Base-by-base conservation (phyloP, 1,139 yeast genomes). In the Pichia inconspicua region DNA sequence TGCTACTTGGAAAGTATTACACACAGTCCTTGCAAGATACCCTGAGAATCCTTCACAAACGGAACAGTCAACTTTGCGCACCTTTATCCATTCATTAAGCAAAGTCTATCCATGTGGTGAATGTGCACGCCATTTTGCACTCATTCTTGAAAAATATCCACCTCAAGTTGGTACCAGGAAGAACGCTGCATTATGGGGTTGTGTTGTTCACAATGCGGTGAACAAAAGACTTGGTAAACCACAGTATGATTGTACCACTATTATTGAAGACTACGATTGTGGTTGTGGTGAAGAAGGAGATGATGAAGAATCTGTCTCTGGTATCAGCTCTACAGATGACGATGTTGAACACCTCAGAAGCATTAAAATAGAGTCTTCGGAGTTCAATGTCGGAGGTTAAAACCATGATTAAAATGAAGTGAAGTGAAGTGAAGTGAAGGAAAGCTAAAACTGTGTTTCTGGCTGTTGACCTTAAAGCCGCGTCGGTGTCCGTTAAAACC, bases 151-250 rank as follows among this genome's bases (percentile, higher is more conserved):
- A 47, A 73, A 83, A 58, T 80, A 72, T 59, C 98, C 98, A 1
- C 97, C 96, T 3, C 98, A 94, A 61, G 75, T 85, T 3, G 73
- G 79, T 9, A 75, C 84, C 22, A 74, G 96, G 50, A 81, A 82
- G 54, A 77, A 80, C 2, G 97, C 98, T 0, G 89, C 96, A 0
- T 70, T 86, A 55, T 92, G 98, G 98, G 98, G 98, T 1, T 92
- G 98, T 65, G 82, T 82, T 60, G 74, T 92, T n/a, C 99, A 92
- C 67, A 92, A 94, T 60, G 68, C 75, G 53, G 97, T 90, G 35
- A 92, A 92, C 64, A 79, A 78, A 51, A 70, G 84, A 45, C 73
- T 92, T 46, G 71, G 72, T 5, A 89, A 92, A 58, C 78, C 75
- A 0, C 71, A 72, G 19, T 92, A 88, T 64, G 97, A 92, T 64